Evolutionary conservation across 208 protist genomes (phyloP).

Genomic region (Leptomonas seymouri): DNA sequence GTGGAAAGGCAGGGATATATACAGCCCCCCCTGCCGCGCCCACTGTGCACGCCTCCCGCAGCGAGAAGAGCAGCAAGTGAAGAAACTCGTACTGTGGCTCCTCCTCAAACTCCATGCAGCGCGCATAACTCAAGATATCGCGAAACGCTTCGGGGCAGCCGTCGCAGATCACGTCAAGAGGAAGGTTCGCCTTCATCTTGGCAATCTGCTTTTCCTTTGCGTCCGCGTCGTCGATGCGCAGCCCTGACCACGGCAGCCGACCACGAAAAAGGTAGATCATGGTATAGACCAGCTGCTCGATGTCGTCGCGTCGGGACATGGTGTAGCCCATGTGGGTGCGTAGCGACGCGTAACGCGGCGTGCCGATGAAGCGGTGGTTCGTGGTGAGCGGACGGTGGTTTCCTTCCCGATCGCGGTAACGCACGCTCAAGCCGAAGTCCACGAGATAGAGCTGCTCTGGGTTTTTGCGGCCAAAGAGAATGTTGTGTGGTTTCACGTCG

Average conservation of each 20-base stretch:
- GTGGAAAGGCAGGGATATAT: conserved; percentile 1
- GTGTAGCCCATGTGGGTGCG: conserved; percentile 98
- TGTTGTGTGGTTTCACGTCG: conserved; percentile 92
- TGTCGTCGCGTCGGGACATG: conserved; percentile 89
- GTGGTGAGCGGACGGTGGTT: conserved; percentile 79
- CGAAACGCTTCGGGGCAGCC: conserved; percentile 77
- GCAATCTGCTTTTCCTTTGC: conserved; percentile 64
- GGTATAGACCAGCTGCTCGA: conserved; percentile 91
- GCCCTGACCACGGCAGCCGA: conserved; percentile 95
- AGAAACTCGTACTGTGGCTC: conserved; percentile 78
- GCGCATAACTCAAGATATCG: conserved; percentile 60
- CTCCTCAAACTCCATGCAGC: conserved; percentile 71
- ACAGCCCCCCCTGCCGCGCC: background rate
- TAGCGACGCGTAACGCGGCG: conserved; percentile 90
- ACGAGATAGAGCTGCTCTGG: conserved; percentile 74
- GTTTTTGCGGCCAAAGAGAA: conserved; percentile 73
- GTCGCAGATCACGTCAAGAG: conserved; percentile 44
- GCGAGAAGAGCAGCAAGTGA: conserved; percentile 41
- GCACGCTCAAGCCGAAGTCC: conserved; percentile 78
- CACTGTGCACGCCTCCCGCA: conserved; percentile 31
- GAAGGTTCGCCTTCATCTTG: conserved; percentile 58
- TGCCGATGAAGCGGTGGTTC: conserved; percentile 74
- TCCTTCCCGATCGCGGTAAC: conserved; percentile 58
- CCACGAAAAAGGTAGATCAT: conserved; percentile 99
- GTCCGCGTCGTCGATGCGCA: conserved; percentile 52